Percentiles rank a stretch among this genome's conserved stretches.
phyloP scores from a whole-genome alignment of 2,329 filamentous ascomycete genomes.

The Monosporascus sp. region DNA sequence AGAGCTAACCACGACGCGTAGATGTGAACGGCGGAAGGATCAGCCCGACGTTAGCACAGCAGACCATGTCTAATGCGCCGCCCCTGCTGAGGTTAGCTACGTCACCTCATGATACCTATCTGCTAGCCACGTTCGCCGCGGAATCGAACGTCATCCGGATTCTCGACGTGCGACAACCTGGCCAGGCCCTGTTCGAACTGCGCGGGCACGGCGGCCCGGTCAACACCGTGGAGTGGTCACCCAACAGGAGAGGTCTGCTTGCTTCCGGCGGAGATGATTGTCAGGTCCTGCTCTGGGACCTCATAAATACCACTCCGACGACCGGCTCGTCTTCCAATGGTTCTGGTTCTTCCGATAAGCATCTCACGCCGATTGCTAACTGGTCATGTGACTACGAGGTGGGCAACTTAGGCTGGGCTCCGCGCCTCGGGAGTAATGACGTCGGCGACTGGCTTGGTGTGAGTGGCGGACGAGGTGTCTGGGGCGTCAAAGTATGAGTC shows the following conservation, averaged over 20 bases:
- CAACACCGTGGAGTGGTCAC: constrained; percentile 96
- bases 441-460: constrained; percentile 81
- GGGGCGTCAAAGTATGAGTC: constrained; percentile 55
- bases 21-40: constrained; percentile 57
- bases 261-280: constrained; percentile 91
- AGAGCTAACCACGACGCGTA: constrained; percentile 12
- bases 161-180: constrained; percentile 91
- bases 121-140: constrained; percentile 93
- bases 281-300: constrained; percentile 88
- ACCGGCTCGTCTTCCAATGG: constrained; percentile 45
- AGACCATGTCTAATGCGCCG: constrained; percentile 71
- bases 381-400: constrained; percentile 89
- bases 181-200: constrained; percentile 88
- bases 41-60: constrained; percentile 70
- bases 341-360: constrained; percentile 47
- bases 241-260: constrained; percentile 76
- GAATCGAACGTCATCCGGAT: constrained; percentile 92
- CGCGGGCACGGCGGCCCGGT: constrained; percentile 80
- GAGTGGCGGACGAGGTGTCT: constrained; percentile 73
- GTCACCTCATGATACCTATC: constrained; percentile 90
- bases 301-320: constrained; percentile 61
- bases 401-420: constrained; percentile 79
- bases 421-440: constrained; percentile 62
- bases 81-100: constrained; percentile 78
- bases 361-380: constrained; percentile 63